Base-by-base conservation (phyloP, 208 protist genomes). In the Perkinsela sp. region DNA sequence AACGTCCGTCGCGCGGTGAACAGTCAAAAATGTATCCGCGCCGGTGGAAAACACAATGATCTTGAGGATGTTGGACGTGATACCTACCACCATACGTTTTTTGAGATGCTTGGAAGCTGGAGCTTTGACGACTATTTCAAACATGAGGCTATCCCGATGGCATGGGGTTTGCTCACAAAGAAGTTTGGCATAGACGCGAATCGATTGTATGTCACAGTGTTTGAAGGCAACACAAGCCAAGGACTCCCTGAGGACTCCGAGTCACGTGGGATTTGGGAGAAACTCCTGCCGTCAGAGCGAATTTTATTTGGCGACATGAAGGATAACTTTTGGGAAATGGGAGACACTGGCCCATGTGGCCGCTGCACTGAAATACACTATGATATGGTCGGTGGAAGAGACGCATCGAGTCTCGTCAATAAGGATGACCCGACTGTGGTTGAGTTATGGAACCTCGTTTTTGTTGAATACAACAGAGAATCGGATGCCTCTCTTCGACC, bases 251-350 rank as follows among this genome's bases (percentile, higher is more conserved):
- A 89, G 30, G 95, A 98, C 70, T 68, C 76, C 0, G 94, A 97
- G 80, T 85, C 94, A 28, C 78, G 79, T 66, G 69, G 86, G 57
- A 57, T 97, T 16, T 98, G 94, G 95, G 68, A 79, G n/a, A 71
- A 88, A 71, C 88, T 83, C 69, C 73, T 98, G n/a, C 88, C 90
- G 22, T 80, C 77, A 22, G 75, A 80, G 31, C 86, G 86, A 69
- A 82, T 97, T 29, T 75, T 97, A 13, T 84, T 86, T 30, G 88
- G 83, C 30, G 87, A 83, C 77, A 85, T 84, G 67, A 96, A 97
- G 80, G 96, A 98, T 71, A 98, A 98, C 81, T 98, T 98, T 78
- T 98, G 96, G 96, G 96, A 98, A 79, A 98, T 98, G 96, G 96
- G 95, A 16, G 93, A 97, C 67, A 93, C 85, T 0, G 93, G 93